Conservation (phyloP, 2,329 filamentous ascomycete species). For the Colletotrichum costaricense region DNA sequence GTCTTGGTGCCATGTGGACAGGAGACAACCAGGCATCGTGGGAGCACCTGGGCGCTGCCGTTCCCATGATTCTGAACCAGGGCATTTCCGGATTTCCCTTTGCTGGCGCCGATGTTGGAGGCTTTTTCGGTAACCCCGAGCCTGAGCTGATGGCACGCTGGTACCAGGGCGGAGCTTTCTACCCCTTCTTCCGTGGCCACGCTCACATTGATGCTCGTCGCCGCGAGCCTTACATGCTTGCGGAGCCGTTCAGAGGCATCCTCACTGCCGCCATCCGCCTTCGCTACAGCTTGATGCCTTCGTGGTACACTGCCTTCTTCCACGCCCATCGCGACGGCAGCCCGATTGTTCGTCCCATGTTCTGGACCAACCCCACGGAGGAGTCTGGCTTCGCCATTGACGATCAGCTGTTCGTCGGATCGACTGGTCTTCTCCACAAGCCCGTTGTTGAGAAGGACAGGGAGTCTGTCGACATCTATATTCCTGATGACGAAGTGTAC, state of each 20-base stretch:
- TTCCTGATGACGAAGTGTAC: slow-evolving; percentile 89
- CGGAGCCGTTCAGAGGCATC: slow-evolving; percentile 86
- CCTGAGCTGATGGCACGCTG: slow-evolving; percentile 92
- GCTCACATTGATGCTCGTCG: slow-evolving; percentile 96
- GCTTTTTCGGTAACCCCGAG: slow-evolving; percentile 97
- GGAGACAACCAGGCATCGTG: slow-evolving; percentile 96
- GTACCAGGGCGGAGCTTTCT: slow-evolving; percentile 97
- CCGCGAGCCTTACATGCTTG: slow-evolving; percentile 89
- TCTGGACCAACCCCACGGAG: slow-evolving; percentile 88
- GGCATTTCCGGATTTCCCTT: slow-evolving; percentile 95
- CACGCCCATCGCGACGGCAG: slow-evolving; percentile 84
- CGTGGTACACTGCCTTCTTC: slow-evolving; percentile 98
- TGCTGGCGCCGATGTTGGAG: slow-evolving; percentile 93
- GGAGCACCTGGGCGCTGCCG: slow-evolving; percentile 87
- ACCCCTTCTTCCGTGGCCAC: slow-evolving; percentile 97
- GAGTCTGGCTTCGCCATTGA: slow-evolving; percentile 90
- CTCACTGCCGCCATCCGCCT: slow-evolving; percentile 89
- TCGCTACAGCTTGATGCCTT: slow-evolving; percentile 88
- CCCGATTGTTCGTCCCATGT: slow-evolving; percentile 91
- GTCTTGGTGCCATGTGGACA: slow-evolving; percentile 96
- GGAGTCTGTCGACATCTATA: slow-evolving; percentile 80
- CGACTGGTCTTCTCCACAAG: slow-evolving; percentile 91
- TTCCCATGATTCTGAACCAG: slow-evolving; percentile 94
- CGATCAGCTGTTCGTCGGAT: slow-evolving; percentile 92
- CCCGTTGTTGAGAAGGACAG: slow-evolving; percentile 85